Base-by-base conservation (phyloP, 1,139 yeast genomes). In the Yamadazyma aaseri region DNA sequence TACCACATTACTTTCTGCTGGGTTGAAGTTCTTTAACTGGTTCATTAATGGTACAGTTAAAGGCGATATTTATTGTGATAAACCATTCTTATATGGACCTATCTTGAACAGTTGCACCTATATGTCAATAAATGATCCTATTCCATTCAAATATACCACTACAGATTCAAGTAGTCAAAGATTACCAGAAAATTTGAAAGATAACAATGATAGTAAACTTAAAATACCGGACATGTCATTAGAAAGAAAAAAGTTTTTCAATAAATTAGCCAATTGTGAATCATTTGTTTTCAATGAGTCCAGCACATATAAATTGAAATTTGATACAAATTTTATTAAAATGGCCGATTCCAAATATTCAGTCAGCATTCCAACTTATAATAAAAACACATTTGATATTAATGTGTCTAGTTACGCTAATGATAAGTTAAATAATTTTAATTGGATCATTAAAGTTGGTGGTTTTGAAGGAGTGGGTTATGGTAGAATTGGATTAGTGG, bases 81-180 rank as follows among this genome's bases (percentile, higher is more conserved):
- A 71, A 49, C 70, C 92, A 60, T 82, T 60, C 50, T 58, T 82
- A 15, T 81, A 81, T 43, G 86, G 87, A 0, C 65, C 74, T 27
- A 82, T 78, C 0, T 54, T 81, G 44, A 72, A 78, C 38, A 75
- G 82, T 38, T 74, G 82, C 50, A 78, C 70, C 2, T 63, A 57
- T 32, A 51, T 67, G 42, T 49, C 56, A 2, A 42, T 50, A 16
- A 47, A 45, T 31, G 49, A 48, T 18, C 17, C 31, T 15, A 41
- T 46, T 11, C 50, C 50, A 4, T 45, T 41, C 28, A 34, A 38
- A 16, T 29, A 37, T 20, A 40, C 41, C 18, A 36, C 34, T 4
- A 28, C 15, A 5, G 46, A 46, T 28, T 36, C 47, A 9, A 42
- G 47, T 22, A 10, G 13, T 9, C 29, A 28, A 5, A 46, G 43